Conservation (phyloP, 768 basidiomycete species). For the Cantharellus anzutake region DNA sequence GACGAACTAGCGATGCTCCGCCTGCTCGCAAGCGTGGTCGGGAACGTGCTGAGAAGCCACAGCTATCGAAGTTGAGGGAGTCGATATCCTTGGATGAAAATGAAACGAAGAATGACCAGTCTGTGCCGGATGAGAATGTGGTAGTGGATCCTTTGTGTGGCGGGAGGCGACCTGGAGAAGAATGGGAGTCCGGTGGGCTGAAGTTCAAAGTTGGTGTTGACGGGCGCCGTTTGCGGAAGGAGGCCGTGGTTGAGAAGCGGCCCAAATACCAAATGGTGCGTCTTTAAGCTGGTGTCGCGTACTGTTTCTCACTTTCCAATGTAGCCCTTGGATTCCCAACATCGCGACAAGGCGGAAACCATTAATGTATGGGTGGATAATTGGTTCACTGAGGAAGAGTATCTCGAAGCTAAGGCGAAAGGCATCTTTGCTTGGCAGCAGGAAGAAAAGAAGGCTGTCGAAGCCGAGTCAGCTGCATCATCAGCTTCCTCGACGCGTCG, state of each 20-base stretch:
- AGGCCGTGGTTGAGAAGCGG: not conserved
- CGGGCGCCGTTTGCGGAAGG: not conserved
- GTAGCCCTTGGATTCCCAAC: not conserved
- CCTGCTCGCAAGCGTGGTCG: not conserved
- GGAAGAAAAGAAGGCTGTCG: not conserved
- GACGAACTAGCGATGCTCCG: not conserved
- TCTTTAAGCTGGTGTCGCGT: not conserved
- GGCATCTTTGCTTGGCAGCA: not conserved
- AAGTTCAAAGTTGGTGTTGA: conserved; percentile 1
- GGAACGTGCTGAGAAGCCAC: not conserved
- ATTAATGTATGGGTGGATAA: not conserved
- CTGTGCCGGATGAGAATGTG: not conserved
- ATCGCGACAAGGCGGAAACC: not conserved
- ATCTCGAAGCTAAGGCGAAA: not conserved
- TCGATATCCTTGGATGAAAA: not conserved
- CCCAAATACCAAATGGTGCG: not conserved
- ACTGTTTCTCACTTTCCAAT: not conserved
- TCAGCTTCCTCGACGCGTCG: not conserved
- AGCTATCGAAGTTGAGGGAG: not conserved
- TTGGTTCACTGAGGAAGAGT: conserved; percentile 1
- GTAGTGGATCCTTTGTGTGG: not conserved
- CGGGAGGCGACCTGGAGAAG: not conserved
- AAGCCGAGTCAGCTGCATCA: not conserved
- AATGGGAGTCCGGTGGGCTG: not conserved
- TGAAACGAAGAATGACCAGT: not conserved